Evolutionary conservation across 2,329 filamentous ascomycete species (phyloP), one percentile per base, ranked within the genome.

Genomic region (Cordyceps fumosorosea): DNA sequence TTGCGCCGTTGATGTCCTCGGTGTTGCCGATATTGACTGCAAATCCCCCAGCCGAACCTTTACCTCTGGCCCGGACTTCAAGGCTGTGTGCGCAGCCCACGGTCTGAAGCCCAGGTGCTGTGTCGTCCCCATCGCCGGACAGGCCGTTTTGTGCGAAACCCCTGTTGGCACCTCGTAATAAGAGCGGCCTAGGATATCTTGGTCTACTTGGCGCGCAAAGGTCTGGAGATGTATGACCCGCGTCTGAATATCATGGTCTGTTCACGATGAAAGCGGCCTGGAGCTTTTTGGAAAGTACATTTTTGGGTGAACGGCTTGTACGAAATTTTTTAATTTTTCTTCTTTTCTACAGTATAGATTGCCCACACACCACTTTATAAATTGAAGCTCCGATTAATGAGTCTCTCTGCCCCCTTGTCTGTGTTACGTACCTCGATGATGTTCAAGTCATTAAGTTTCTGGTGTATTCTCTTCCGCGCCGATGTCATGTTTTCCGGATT

Each of bases 41-140:
- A 10, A 3, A 1, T 40, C 48, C 5, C 67, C 66, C 11, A 20
- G 16, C 5, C 1, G 1, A 1, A 2, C 5, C 3, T 3, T 5
- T 12, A 12, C 22, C 11, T 5, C 47, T 16, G 14, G 7, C 26
- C 3, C 12, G 0, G 7, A 18, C 0, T 59, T 59, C 8, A 2
- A 14, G 4, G 1, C 70, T 32, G 72, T 75, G 64, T 82, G 80
- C 68, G 60, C 78, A 11, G 71, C 65, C 14, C 69, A 72, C 11
- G 80, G 80, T 63, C 78, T 81, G 71, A 77, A 76, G 63, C 80
- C 80, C 59, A 79, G 77, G 68, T 84, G 82, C 77, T 84, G 82
- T 67, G 68, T 77, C 34, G 62, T 84, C n/a, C 81, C 81, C 26
- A 73, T 84, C n/a, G 56, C 10, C 6, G 50, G 42, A 7, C 61